Conservation (phyloP, 1,284 basidiomycete genomes). For the Ceratobasidium sp. region DNA sequence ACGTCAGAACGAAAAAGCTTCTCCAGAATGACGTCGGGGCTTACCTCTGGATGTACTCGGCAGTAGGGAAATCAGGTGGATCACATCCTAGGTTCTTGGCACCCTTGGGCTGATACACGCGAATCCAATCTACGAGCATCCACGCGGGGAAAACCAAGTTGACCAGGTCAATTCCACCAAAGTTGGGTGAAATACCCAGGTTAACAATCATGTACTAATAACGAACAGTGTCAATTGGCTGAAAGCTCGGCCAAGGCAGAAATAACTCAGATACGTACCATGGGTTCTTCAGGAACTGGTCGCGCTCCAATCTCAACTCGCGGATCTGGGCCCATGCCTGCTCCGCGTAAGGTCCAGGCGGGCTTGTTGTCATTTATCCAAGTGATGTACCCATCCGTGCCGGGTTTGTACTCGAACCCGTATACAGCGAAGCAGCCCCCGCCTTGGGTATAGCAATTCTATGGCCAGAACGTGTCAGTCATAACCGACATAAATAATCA, state of each 20-base stretch:
- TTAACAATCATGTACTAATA: constrained; percentile 76
- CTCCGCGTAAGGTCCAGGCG: constrained; percentile 76
- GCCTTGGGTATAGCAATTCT: constrained; percentile 52
- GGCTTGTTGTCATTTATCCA: constrained; percentile 73
- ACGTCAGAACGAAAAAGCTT: neutral
- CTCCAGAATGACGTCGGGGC: constrained; percentile 48
- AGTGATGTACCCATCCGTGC: constrained; percentile 69
- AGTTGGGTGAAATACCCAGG: constrained; percentile 82
- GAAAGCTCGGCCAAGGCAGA: neutral
- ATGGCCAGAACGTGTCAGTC: too few relatives aligned
- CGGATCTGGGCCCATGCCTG: constrained; percentile 72
- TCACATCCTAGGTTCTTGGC: constrained; percentile 82
- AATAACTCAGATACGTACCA: constrained; percentile 57
- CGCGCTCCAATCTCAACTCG: constrained; percentile 72
- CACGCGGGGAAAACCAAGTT: constrained; percentile 53
- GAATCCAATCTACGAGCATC: constrained; percentile 83
- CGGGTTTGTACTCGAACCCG: constrained; percentile 70
- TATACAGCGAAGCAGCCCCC: constrained; percentile 60
- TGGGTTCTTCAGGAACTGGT: constrained; percentile 82
- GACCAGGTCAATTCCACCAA: constrained; percentile 71
- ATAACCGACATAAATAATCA: constrained; percentile 36
- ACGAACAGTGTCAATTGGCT: neutral
- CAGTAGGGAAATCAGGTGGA: constrained; percentile 78
- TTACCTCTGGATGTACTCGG: constrained; percentile 72
- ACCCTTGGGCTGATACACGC: constrained; percentile 78